phyloP scores from a whole-genome alignment of 225 moss, liverwort and hornwort species.

The Physcomitrium patens region DNA sequence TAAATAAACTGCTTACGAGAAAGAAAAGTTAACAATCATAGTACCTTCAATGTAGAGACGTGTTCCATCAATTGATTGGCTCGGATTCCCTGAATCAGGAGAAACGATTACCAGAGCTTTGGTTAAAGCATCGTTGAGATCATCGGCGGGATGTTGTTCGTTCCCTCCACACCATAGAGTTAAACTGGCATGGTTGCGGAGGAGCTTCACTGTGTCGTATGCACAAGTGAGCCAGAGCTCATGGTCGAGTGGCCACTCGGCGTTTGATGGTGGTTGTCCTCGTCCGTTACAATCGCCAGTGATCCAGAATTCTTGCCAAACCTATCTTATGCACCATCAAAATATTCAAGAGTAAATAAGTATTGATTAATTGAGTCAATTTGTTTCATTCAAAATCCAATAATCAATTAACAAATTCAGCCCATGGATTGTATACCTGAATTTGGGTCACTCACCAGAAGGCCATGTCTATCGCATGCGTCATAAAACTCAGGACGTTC shows the following conservation, averaged over 20 bases:
- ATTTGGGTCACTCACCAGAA: conserved; percentile 50
- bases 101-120: conserved; percentile 27
- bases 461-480: conserved; percentile 75
- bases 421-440: too few species aligned
- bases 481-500: conserved; percentile 80
- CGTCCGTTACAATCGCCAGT: conserved; percentile 92
- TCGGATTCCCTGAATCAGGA: conserved; percentile 29
- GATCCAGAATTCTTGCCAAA: conserved; percentile 96
- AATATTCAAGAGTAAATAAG: not conserved
- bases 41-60: conserved; percentile 71
- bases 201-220: conserved; percentile 75
- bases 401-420: too few species aligned
- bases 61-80: conserved; percentile 67
- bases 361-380: not conserved
- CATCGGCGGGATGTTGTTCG: conserved; percentile 72
- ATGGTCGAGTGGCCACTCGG: conserved; percentile 89
- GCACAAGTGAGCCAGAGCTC: conserved; percentile 74
- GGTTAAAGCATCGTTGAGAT: conserved; percentile 65
- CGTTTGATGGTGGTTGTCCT: conserved; percentile 64
- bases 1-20: not conserved
- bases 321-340: conserved; percentile 32
- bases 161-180: conserved; percentile 92
- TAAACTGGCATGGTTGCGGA: conserved; percentile 81
- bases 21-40: not conserved
- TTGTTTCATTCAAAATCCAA: too few species aligned